Percentiles rank a stretch among this genome's conserved stretches.
These are phyloP conservation scores for Achaetomium macrosporum DNA, from an alignment of 2,329 filamentous ascomycete genomes.

Conservation along the genomic window DNA sequence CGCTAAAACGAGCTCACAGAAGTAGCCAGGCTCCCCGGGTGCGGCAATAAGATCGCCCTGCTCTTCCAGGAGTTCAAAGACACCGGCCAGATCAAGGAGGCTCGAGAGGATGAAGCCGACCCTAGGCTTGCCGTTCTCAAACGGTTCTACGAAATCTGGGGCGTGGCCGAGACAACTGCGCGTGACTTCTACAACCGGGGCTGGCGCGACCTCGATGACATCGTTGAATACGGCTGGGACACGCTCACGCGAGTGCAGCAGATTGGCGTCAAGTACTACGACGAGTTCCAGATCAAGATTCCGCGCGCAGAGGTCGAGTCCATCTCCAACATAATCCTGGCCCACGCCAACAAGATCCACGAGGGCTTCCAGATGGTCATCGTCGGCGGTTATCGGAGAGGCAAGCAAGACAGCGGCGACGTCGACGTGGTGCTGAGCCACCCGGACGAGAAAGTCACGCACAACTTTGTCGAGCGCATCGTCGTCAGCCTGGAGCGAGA, in stretches of 20 bases:
- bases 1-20: slow-evolving; percentile 31
- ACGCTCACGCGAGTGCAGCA: slow-evolving; percentile 74
- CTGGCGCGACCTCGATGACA: slow-evolving; percentile 80
- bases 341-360: slow-evolving; percentile 60
- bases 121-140: slow-evolving; percentile 58
- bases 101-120: slow-evolving; percentile 58
- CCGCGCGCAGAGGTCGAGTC: slow-evolving; percentile 65
- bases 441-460: slow-evolving; percentile 61
- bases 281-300: slow-evolving; percentile 71
- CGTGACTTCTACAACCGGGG: slow-evolving; percentile 72
- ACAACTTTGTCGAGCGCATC: slow-evolving; percentile 65
- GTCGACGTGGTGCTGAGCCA: slow-evolving; percentile 84
- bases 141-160: slow-evolving; percentile 81
- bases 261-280: slow-evolving; percentile 89
- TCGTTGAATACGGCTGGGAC: slow-evolving; percentile 77
- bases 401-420: slow-evolving; percentile 68
- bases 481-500: slow-evolving; percentile 63
- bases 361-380: slow-evolving; percentile 53
- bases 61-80: slow-evolving; percentile 70
- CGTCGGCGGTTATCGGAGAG: slow-evolving; percentile 76
- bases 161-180: slow-evolving; percentile 78
- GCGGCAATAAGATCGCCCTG: slow-evolving; percentile 70
- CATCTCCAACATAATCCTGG: slow-evolving; percentile 59
- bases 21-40: slow-evolving; percentile 63
- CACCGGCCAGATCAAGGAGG: slow-evolving; percentile 56